These are phyloP conservation scores for Penicillium ochrochloron DNA, from an alignment of 495 filamentous ascomycete species.

Conservation along the genomic window DNA sequence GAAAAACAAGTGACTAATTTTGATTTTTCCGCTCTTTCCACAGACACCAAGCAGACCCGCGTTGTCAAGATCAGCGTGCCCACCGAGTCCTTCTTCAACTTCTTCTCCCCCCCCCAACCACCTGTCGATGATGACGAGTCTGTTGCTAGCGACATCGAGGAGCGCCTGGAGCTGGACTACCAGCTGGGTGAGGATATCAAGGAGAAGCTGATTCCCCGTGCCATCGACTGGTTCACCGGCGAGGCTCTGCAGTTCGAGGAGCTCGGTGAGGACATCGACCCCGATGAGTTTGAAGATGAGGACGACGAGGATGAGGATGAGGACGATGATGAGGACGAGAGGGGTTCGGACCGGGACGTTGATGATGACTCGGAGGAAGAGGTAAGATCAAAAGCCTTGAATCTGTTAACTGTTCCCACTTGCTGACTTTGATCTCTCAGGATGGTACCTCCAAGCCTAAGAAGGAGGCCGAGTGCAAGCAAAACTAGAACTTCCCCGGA, in stretches of 20 bases:
- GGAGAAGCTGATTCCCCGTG: constrained; percentile 98
- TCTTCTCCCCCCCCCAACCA: constrained; percentile 94
- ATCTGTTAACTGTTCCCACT: background rate
- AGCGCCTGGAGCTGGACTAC: constrained; percentile 97
- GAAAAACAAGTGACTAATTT: constrained; percentile 32
- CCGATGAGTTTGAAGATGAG: constrained; percentile 82
- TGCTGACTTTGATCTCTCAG: constrained; percentile 53
- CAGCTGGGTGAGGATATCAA: constrained; percentile 99
- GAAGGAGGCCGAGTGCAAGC: constrained; percentile 99
- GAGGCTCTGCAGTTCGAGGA: constrained; percentile 98
- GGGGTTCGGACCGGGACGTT: constrained; percentile 49
- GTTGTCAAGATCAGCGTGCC: constrained; percentile 99
- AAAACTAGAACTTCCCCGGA: constrained; percentile 67
- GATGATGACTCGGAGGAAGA: constrained; percentile 91
- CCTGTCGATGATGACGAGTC: constrained; percentile 78
- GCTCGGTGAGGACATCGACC: constrained; percentile 82
- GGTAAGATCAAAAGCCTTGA: constrained; percentile 56
- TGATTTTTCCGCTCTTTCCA: constrained; percentile 4
- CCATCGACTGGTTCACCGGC: constrained; percentile 99
- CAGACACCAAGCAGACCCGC: constrained; percentile 98
- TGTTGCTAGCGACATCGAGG: constrained; percentile 87
- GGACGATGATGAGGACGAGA: constrained; percentile 79
- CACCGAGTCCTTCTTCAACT: constrained; percentile 99
- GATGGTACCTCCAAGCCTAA: constrained; percentile 96
- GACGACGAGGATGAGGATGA: constrained; percentile 93